Evolutionary conservation across 345 rosid species (phyloP), one percentile per base, ranked within the genome.

Genomic region (Corchorus capsularis): DNA sequence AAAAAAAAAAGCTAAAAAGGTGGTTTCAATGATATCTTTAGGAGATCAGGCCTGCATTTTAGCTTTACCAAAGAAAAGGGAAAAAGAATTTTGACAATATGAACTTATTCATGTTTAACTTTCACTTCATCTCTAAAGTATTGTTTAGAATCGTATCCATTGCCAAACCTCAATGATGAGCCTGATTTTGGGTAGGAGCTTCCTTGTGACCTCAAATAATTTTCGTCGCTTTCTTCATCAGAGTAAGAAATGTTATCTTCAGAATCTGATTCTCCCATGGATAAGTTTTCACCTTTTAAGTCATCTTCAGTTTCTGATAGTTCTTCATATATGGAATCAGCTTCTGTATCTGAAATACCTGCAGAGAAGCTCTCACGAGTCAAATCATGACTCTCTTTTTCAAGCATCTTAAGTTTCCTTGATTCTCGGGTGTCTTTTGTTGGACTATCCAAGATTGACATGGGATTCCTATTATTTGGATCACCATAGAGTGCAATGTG

Each of bases 401-500:
- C 45, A 32, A 20, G 49, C 75, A 68, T 72, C n/a, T 74, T 46
- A 32, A 41, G 77, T 75, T 77, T 53, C 75, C 75, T 3, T 35
- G 85, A 83, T 77, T 78, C 86, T 50, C 53, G 76, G 9, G 77
- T 60, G 69, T 77, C 73, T 56, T 82, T 66, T 0, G 47, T 69
- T 17, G 86, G 76, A 68, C 63, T 50, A 68, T 90, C 93, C 83
- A 87, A 75, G 70, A 86, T 79, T 52, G 90, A 84, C 50, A 84
- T 74, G 45, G 93, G 93, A 82, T 81, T 86, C 76, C 89, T 81
- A 46, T 85, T 54, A 69, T 76, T 87, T 27, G 93, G 91, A 79
- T 89, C 88, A 68, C 91, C 94, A 71, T 89, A 96, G 62, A 92
- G 95, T 75, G 94, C 87, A 19, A 83, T 78, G 81, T 92, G 99